These are phyloP conservation scores for Acer negundo DNA, from an alignment of 345 rosid species.

Conservation along the genomic window DNA sequence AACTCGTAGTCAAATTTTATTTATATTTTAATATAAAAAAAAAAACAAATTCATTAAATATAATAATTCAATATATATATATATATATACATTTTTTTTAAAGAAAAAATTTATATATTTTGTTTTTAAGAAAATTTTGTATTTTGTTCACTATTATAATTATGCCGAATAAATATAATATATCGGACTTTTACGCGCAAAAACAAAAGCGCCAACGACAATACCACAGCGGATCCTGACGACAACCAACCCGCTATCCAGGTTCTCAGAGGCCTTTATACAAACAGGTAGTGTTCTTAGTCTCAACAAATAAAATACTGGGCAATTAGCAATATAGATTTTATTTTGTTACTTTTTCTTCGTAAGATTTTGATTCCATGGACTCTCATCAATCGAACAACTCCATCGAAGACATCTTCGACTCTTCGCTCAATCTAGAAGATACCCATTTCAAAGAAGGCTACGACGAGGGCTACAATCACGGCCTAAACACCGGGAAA, in stretches of 20 bases:
- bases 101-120: no score
- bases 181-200: background rate
- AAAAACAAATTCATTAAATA: no score
- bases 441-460: constrained; percentile 63
- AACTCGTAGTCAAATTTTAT: no score
- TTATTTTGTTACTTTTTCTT: background rate
- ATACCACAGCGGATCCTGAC: background rate
- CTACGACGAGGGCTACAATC: constrained; percentile 62
- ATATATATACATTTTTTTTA: no score
- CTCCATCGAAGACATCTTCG: constrained; percentile 52
- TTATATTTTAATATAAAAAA: no score
- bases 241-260: background rate
- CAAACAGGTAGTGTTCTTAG: constrained; percentile 2
- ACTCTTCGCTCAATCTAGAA: constrained; percentile 56
- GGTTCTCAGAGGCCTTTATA: background rate
- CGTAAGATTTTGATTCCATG: constrained; percentile 23
- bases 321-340: no score
- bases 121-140: no score
- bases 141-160: no score
- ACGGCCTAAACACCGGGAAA: constrained; percentile 54
- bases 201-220: background rate
- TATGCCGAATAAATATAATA: background rate
- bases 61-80: no score
- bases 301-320: background rate
- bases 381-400: constrained; percentile 23